Conservation (phyloP, 345 rosid species). For the Salix viminalis region DNA sequence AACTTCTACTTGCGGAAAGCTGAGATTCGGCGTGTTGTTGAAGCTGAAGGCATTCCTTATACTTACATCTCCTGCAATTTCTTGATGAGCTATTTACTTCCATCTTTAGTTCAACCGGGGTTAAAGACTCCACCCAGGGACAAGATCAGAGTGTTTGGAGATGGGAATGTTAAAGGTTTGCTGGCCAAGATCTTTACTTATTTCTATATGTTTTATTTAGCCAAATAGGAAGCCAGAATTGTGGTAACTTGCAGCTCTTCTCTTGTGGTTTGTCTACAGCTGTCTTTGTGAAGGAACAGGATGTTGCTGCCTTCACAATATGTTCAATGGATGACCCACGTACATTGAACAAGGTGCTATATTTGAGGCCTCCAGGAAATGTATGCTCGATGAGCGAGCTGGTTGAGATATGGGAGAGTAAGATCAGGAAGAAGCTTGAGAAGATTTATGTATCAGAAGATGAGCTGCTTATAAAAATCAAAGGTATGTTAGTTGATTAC, state of each 20-base stretch:
- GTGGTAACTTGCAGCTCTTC: not conserved
- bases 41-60: constrained; percentile 58
- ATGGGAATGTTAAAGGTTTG: constrained; percentile 65
- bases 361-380: constrained; percentile 67
- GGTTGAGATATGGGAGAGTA: constrained; percentile 61
- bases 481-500: constrained; percentile 35
- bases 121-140: constrained; percentile 58
- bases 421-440: constrained; percentile 56
- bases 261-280: constrained; percentile 35
- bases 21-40: constrained; percentile 63
- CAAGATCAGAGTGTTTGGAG: constrained; percentile 59
- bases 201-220: not conserved
- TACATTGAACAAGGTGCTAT: constrained; percentile 52
- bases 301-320: constrained; percentile 63
- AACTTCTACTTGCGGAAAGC: constrained; percentile 53
- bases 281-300: constrained; percentile 54
- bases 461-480: constrained; percentile 51
- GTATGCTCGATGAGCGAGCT: constrained; percentile 65
- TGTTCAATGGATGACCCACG: constrained; percentile 62
- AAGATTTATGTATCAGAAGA: constrained; percentile 53
- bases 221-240: not conserved
- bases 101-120: constrained; percentile 70
- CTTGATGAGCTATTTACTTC: constrained; percentile 58
- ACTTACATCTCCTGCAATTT: constrained; percentile 69
- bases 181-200: not conserved